A percentile compares a stretch with the other conserved stretches of the same genome.
Conservation (phyloP, 805 yeast genomes). For the Peterozyma xylosa region DNA sequence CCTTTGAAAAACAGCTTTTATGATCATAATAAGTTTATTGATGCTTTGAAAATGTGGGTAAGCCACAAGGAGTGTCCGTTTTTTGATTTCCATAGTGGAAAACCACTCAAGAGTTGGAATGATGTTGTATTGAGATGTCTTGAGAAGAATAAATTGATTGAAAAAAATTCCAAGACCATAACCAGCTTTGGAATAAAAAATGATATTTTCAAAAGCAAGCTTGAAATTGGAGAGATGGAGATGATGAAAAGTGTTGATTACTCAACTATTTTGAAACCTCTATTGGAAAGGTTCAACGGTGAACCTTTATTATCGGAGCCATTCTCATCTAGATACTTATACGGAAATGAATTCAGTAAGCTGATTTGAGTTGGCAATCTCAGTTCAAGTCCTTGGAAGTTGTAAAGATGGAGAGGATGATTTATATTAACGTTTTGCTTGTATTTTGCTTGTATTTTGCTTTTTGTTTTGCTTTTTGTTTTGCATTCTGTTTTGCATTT, state of each 20-base stretch:
- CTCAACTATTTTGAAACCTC: background rate
- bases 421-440: no score
- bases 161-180: background rate
- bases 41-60: conserved; percentile 1
- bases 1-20: background rate
- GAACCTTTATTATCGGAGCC: conserved; percentile 3
- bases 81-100: conserved; percentile 1
- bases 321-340: conserved; percentile 3
- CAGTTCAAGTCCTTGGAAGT: no score
- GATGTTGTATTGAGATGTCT: conserved; percentile 4
- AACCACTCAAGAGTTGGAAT: background rate
- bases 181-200: conserved; percentile 4
- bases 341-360: no score
- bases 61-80: conserved; percentile 3
- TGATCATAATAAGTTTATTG: conserved; percentile 4
- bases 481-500: no score
- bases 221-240: background rate
- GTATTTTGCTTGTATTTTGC: no score
- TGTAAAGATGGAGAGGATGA: no score
- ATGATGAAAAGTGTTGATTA: background rate
- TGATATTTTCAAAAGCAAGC: background rate
- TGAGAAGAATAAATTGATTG: background rate
- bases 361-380: no score
- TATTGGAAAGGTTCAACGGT: background rate
- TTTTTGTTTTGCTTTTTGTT: no score